Evolutionary conservation across 176 grass and related monocot genomes (phyloP), one percentile per base, ranked within the genome.

Genomic region (Paspalum vaginatum): DNA sequence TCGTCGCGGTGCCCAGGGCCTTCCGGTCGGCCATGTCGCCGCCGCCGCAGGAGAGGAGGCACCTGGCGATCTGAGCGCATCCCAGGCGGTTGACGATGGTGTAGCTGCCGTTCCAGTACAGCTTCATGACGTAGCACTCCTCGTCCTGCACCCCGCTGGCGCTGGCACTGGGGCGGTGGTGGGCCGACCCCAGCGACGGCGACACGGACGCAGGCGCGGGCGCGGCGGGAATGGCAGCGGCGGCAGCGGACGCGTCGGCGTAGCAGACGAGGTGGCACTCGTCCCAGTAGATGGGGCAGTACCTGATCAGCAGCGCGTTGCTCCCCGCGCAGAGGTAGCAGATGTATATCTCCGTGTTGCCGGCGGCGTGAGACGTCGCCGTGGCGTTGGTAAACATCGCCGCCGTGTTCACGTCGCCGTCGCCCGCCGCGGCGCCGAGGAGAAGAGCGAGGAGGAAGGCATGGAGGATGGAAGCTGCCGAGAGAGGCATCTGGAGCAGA

Each of bases 91-190:
- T n/a, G 25, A 86, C 84, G 69, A 86, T 80, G 84, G 47, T 5
- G 69, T 86, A 80, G 41, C 49, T 58, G 26, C 84, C 69, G 60
- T 86, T 74, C 24, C 0, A 12, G 84, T 86, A 86, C 60, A 80
- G 61, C 69, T 86, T 86, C 84, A 86, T 86, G 69, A 80, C 84
- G 76, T 86, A 86, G 68, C 84, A 86, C 14, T 26, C 77, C 11
- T 86, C 69, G 58, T 22, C 60, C 41, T 25, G 0, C 24, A 5
- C 12, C 4, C 18, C 50, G 25, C 52, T 5, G 3, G 66, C n/a
- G 16, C 44, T 62, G 3, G 66, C 50, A 4, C 11, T 11, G 38
- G 37, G 45, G 11, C 5, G 58, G 11, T 21, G 57, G 4, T 22
- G 56, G 0, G 32, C 37, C 65, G 54, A 14, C 20, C 10, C 21